These are phyloP conservation scores for Graphiopsis chlorocephala DNA, from an alignment of 2,329 filamentous ascomycete genomes.

Conservation along the genomic window DNA sequence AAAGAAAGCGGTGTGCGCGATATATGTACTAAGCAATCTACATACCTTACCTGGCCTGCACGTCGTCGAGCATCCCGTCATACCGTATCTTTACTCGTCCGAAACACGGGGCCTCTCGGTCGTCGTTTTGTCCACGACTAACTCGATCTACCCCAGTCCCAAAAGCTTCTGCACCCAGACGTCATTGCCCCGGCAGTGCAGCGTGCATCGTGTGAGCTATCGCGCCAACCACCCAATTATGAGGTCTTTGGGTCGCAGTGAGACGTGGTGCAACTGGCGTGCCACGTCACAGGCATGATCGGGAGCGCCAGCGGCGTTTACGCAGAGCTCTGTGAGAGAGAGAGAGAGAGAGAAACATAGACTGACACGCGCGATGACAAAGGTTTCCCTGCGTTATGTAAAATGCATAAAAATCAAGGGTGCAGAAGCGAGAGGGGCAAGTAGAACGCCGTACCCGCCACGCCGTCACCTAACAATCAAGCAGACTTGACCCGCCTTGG, in stretches of 20 bases:
- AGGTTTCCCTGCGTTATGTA: background rate
- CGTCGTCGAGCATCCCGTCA: conserved; percentile 5
- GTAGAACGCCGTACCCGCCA: background rate
- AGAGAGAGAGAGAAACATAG: background rate
- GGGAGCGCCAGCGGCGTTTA: background rate
- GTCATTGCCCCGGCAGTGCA: conserved; percentile 11
- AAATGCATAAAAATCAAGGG: background rate
- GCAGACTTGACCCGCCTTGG: conserved; percentile 4
- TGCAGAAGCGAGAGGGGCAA: background rate
- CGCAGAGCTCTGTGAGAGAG: background rate
- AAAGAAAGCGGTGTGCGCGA: background rate
- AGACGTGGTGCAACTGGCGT: background rate
- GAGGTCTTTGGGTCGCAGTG: background rate
- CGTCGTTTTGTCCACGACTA: background rate
- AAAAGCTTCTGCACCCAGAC: conserved; percentile 12
- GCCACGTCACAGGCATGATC: conserved; percentile 9
- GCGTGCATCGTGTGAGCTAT: conserved; percentile 5
- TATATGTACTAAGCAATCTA: conserved; percentile 7
- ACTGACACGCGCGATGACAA: background rate
- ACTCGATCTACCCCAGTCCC: conserved; percentile 4
- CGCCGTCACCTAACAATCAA: background rate
- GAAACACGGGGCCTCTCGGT: conserved; percentile 8
- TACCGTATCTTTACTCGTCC: conserved; percentile 14
- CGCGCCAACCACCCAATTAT: background rate
- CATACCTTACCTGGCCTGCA: conserved; percentile 2